Base-by-base conservation (phyloP, 495 filamentous ascomycete species). In the Terfezia claveryi region DNA sequence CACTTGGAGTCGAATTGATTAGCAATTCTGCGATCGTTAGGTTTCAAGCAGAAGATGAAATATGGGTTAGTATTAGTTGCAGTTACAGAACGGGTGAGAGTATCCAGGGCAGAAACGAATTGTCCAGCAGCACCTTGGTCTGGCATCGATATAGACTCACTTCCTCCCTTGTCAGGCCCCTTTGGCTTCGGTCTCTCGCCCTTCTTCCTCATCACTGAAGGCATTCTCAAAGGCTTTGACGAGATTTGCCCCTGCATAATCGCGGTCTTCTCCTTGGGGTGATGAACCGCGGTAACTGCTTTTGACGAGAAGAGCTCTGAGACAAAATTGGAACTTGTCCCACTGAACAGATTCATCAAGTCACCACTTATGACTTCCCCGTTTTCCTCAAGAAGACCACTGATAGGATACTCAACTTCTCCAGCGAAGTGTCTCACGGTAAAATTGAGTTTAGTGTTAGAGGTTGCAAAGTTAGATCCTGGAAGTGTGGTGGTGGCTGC, bases 1-100 rank as follows among this genome's bases (percentile, higher is more conserved):
- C 88, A 95, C 68, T 98, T 96, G 72, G 87, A 94, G 67, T 98
- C 91, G 59, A 96, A 96, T 66, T 96, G 91, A 59, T 98, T 96
- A 52, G 91, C 89, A 58, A 98, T 98, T 27, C 89, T 81, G 17
- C 91, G 78, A 68, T 96, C 91, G 64, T 98, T 98, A 8, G 91
- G 91, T 68, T 98, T 96, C 52, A 98, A 71, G 61, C 91, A 96
- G 70, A 98, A 94, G 32, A 98, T 77, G 62, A 95, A 95, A 64
- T 96, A 98, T 12, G 84, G 78, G 63, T 95, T 98, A 10, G 85
- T 79, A 62, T 85, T 85, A 8, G 79, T 72, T 8, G 84, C 80
- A 37, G 78, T 83, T 49, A 98, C 70, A 38, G 83, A 85, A 61
- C 84, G 80, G 38, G 79, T 91, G 55, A 96, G 83, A 55, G 87